Evolutionary conservation across 1,284 basidiomycete genomes (phyloP).

Genomic region (Cutaneotrichosporon cutaneum): DNA sequence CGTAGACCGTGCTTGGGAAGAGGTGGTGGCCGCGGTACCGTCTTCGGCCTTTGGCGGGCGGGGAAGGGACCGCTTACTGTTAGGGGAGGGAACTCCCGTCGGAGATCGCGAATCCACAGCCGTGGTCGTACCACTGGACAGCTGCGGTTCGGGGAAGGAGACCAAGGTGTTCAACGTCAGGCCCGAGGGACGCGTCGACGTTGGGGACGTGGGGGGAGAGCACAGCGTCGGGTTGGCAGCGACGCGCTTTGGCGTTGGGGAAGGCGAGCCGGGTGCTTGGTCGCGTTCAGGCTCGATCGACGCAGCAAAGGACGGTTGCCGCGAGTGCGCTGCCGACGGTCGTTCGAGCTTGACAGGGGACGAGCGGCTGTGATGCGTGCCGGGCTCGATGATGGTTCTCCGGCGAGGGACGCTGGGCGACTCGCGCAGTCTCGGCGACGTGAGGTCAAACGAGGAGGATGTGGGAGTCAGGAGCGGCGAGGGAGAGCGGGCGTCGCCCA

Average conservation of each 20-base stretch:
- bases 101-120: slow-evolving; percentile 7
- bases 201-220: background rate
- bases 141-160: slow-evolving; percentile 2
- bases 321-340: background rate
- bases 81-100: background rate
- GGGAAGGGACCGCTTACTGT: slow-evolving; percentile 16
- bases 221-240: background rate
- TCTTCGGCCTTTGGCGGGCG: slow-evolving; percentile 9
- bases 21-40: background rate
- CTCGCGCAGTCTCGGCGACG: slow-evolving; percentile 30
- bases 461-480: slow-evolving; percentile 20
- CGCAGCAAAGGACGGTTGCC: background rate
- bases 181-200: background rate
- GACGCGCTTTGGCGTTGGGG: slow-evolving; percentile 4
- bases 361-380: slow-evolving; percentile 8
- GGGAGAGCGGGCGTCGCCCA: slow-evolving; percentile 11
- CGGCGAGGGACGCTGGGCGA: slow-evolving; percentile 38
- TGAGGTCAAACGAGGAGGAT: slow-evolving; percentile 18
- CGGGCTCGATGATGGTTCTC: slow-evolving; percentile 37
- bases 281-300: background rate
- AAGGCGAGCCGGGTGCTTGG: slow-evolving; percentile 8
- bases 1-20: slow-evolving; percentile 3
- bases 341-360: slow-evolving; percentile 1
- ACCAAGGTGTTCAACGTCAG: slow-evolving; percentile 4
- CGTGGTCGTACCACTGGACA: slow-evolving; percentile 3